Percentiles rank a stretch among this genome's conserved stretches.
phyloP scores from a whole-genome alignment of 2,329 filamentous ascomycete genomes.

The Lachnellula arida region DNA sequence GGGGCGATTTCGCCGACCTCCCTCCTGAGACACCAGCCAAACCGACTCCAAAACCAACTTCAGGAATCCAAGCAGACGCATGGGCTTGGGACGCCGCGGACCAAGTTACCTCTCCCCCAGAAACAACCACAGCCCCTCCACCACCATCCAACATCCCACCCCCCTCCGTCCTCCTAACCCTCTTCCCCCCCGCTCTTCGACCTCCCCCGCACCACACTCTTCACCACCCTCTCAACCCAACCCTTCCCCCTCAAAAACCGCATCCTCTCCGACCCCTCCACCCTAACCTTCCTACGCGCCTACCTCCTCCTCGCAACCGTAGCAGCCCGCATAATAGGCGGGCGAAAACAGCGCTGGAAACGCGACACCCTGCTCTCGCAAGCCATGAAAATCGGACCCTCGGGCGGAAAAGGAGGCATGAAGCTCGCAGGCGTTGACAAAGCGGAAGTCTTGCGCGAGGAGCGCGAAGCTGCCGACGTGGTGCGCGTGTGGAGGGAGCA shows the following conservation, averaged over 20 bases:
- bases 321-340: conserved; percentile 75
- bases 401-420: conserved; percentile 80
- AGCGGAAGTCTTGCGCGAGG: conserved; percentile 74
- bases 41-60: conserved; percentile 10
- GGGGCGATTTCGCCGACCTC: conserved; percentile 49
- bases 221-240: conserved; percentile 59
- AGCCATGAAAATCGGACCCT: conserved; percentile 78
- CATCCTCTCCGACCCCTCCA: conserved; percentile 58
- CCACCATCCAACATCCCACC: conserved; percentile 74
- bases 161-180: conserved; percentile 72
- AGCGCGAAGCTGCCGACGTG: conserved; percentile 77
- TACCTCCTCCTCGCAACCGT: conserved; percentile 63
- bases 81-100: conserved; percentile 32
- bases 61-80: conserved; percentile 24
- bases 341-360: conserved; percentile 85
- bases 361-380: conserved; percentile 80
- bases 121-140: conserved; percentile 1
- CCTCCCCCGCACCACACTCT: conserved; percentile 58
- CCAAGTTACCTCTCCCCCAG: conserved; percentile 10
- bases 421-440: conserved; percentile 85
- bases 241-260: conserved; percentile 54
- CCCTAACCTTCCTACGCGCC: conserved; percentile 57
- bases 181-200: conserved; percentile 71
- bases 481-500: conserved; percentile 70
- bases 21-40: conserved; percentile 24